Conservation (phyloP, 306 rosid genomes). For the Glycine tomentella region DNA sequence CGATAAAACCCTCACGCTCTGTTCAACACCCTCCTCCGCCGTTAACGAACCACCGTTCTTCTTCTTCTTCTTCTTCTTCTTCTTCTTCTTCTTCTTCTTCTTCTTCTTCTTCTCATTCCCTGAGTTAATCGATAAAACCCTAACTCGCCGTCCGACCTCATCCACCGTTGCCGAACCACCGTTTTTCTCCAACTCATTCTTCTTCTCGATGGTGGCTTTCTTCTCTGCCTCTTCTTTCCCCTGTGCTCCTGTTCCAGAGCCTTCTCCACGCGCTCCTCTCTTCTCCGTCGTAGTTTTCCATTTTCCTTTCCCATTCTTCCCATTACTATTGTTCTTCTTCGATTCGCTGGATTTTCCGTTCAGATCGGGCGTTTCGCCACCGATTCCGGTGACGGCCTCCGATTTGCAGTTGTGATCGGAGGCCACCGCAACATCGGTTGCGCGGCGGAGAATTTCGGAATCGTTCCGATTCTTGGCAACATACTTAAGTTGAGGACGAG, state of each 20-base stretch:
- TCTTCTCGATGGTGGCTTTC: constrained; percentile 4
- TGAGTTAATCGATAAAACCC: constrained; percentile 37
- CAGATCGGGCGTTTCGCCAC: constrained; percentile 23
- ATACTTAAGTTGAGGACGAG: neutral
- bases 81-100: no score
- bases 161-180: neutral
- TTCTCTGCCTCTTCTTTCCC: neutral
- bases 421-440: no score
- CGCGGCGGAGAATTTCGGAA: neutral
- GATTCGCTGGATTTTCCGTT: neutral
- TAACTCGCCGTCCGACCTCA: constrained; percentile 40
- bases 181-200: constrained; percentile 8
- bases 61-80: constrained; percentile 15
- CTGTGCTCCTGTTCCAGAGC: neutral
- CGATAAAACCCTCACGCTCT: constrained; percentile 37
- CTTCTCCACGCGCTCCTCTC: neutral
- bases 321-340: neutral
- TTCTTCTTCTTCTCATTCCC: constrained; percentile 23
- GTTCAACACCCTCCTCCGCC: constrained; percentile 39
- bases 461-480: neutral
- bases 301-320: neutral
- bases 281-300: neutral
- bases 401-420: neutral
- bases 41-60: neutral
- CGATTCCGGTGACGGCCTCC: constrained; percentile 11